Conservation (phyloP, 2,329 filamentous ascomycete species). For the Pyrenochaeta sp. region DNA sequence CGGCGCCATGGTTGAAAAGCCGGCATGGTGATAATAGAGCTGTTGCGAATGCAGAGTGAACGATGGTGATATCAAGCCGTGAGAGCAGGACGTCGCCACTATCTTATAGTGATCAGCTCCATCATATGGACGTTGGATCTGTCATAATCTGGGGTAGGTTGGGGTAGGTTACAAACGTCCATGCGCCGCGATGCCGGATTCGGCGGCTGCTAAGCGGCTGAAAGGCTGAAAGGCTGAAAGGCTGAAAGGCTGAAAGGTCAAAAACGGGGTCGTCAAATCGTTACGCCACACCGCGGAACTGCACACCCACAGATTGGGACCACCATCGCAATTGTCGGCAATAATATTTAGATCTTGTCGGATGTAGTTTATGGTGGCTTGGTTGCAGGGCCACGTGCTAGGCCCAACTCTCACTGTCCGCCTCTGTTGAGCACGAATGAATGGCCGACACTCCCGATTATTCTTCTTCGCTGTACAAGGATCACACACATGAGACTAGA, state of each 20-base stretch:
- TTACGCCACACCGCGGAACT: no score
- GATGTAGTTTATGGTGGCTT: no score
- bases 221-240: background rate
- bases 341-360: no score
- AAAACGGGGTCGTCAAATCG: no score
- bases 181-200: background rate
- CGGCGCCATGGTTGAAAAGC: background rate
- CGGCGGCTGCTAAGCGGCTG: background rate
- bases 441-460: no score
- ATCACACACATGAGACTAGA: no score
- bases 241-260: background rate
- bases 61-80: background rate
- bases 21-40: background rate
- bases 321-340: no score
- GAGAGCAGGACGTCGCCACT: background rate
- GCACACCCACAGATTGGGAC: no score
- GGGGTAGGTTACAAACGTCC: background rate
- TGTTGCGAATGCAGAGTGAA: background rate
- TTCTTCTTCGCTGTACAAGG: no score
- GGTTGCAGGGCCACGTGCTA: no score
- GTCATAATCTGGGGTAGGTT: background rate
- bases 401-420: no score
- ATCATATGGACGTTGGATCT: background rate
- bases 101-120: background rate
- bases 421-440: no score